Base-by-base conservation (phyloP, 176 grass and related monocot genomes). In the Oryza glumipatula region DNA sequence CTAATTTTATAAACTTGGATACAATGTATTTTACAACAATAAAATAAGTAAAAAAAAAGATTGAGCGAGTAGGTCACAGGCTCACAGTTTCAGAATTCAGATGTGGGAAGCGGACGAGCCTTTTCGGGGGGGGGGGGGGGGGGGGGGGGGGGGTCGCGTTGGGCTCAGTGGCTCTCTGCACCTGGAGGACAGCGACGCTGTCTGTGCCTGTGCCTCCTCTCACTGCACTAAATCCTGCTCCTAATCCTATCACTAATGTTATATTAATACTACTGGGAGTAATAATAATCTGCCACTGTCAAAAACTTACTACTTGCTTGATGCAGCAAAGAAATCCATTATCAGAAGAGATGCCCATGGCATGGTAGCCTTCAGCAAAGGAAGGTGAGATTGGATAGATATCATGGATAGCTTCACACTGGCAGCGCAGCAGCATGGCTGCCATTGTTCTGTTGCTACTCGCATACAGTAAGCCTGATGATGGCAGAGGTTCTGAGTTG, bases 11-110 rank as follows among this genome's bases (percentile, higher is more conserved):
- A 36, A 36, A 36, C 35, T 36, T 36, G 0, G 0, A 36, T 36
- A 36, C 35, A 36, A 36, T 36, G 35, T 36, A 36, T 36, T 36
- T 36, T 36, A 36, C 35, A 36, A 36, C 35, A 3, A 36, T 36
- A 36, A 36, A 36, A 36, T 2, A 36, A 36, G 35, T 36, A 36
- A 36, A 36, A 36, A 36, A 36, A 36, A 3, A 2, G 35, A 5
- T 36, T 2, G 4, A 36, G 35, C 35, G 35, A 36, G 35, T 36
- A 36, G 35, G 35, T 43, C 46, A 48, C 12, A 83, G 30, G 14
- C 35, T 76, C 67, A 78, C 79, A 82, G 88, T 60, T 60, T 72
- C 23, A 48, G 76, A 36, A 48, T 60, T 72, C 23, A 38, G 76
- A 36, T n/a, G 5, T 11, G 22, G 65, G 35, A 76, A 58, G 67